A percentile compares a stretch with the other conserved stretches of the same genome.
phyloP scores from a whole-genome alignment of 331 rosid species.

The Quercus tomentella region DNA sequence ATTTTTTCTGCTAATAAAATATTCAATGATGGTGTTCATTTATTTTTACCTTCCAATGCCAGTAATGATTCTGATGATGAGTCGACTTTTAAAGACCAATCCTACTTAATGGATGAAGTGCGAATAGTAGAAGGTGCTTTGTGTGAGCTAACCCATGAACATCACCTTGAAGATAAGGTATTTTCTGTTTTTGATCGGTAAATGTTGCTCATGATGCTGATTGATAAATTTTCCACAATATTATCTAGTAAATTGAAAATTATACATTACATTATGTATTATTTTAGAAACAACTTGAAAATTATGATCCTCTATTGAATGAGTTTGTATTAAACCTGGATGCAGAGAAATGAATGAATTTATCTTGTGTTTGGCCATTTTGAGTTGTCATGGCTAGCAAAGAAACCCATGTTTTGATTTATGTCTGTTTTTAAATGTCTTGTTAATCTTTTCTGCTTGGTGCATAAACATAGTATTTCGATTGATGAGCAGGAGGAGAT shows the following conservation, averaged over 20 bases:
- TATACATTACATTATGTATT: neutral
- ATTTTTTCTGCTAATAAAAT: too few relatives aligned
- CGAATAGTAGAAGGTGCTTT: slow-evolving; percentile 68
- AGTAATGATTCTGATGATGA: slow-evolving; percentile 54
- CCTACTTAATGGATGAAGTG: slow-evolving; percentile 57
- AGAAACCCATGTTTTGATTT: slow-evolving; percentile 1
- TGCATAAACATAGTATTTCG: neutral
- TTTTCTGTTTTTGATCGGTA: neutral
- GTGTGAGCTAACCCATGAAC: slow-evolving; percentile 54
- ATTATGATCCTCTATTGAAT: neutral
- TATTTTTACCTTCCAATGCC: slow-evolving; percentile 37
- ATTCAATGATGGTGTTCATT: slow-evolving; percentile 23
- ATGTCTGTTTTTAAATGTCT: neutral
- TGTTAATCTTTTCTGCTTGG: neutral
- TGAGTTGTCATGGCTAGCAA: neutral
- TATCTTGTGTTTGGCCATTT: neutral
- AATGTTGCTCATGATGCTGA: neutral
- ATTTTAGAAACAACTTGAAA: neutral
- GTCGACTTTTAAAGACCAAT: slow-evolving; percentile 36
- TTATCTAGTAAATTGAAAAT: neutral
- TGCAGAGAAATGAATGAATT: neutral
- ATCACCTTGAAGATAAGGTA: slow-evolving; percentile 64
- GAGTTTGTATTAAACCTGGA: neutral
- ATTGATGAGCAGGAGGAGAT: slow-evolving; percentile 68
- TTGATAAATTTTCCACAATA: slow-evolving; percentile 4